Evolutionary conservation across 306 rosid species (phyloP), one percentile per base, ranked within the genome.

Genomic region (Prunus dulcis): DNA sequence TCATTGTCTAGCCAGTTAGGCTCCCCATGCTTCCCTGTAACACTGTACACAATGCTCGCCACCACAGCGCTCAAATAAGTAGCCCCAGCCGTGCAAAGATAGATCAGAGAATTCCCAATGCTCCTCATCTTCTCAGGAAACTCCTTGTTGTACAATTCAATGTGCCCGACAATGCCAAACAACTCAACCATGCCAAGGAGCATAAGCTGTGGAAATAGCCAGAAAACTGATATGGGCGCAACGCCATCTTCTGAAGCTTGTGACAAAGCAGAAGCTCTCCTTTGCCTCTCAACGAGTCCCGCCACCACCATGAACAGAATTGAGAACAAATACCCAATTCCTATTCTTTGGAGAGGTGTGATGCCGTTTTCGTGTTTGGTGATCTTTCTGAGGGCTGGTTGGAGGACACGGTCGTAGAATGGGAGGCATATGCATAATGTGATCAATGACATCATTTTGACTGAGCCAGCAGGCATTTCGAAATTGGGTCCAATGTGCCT

Each of bases 401-500:
- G 90, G 15, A 94, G 2, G 71, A 85, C 0, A 0, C 72, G 67
- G 78, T 88, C 95, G 61, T 87, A 90, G 75, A 90, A 19, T 5
- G 97, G 96, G 2, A 91, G 71, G 86, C 89, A 90, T 1, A 88
- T 0, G 2, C 66, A 87, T 20, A 89, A 32, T 43, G 93, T 85
- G n/a, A 85, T 45, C 10, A 80, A 10, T 15, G 96, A 84, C 41
- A 91, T 81, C 62, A 91, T 91, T 5, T 12, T 20, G 1, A 90
- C 2, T 12, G 97, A 90, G 12, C 90, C 96, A 0, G 96, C 81
- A 20, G 97, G 97, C 67, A 94, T 72, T 78, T 81, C 79, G 69
- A 94, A 89, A 2, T 79, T 81, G 22, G 85, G 88, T 13, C 98
- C 97, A 0, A 93, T 23, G 75, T 80, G 91, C 11, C 97, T 84